Evolutionary conservation across 805 yeast species (phyloP), one percentile per base, ranked within the genome.

Genomic region (Zygosaccharomyces gambellarensis): DNA sequence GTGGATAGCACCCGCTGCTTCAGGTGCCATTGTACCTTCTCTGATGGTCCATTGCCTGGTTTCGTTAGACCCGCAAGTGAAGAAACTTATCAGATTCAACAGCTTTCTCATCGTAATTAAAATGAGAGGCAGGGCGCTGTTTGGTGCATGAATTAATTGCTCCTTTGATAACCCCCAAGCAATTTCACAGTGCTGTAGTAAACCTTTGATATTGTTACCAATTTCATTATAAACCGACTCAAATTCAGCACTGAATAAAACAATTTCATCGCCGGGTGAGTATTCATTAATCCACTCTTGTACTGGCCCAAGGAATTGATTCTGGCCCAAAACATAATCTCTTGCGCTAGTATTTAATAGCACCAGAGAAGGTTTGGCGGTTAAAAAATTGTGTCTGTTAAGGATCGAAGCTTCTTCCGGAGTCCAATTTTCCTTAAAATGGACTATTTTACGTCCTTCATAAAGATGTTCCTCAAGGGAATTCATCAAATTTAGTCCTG

Each of bases 1-100:
- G 65, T 90, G 97, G 51, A 90, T 90, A 30, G 85, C 83, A 21
- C 90, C 95, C 0, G 97, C 97, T 2, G 95, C 96, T 54, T 87
- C 87, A 34, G 92, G 90, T 1, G 95, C 96, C 32, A 80, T 78
- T 14, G 85, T 78, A 28, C 89, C 87, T 45, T 75, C 74, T 63
- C 90, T 77, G 47, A 90, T 75, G 14, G 90, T 85, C 97, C 97
- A 90, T 66, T 90, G 95, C 61, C 92, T 74, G 8, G 86, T 90
- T 68, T 90, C 96, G 45, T 76, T 74, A 23, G 83, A 82, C 27
- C 97, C 97, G 63, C 95, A 87, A 0, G 97, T 90, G 71, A 85
- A 90, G 67, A 80, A 90, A 36, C 95, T 85, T 21, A 88, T 86
- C 63, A 90, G 73, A 46, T 82, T 80, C 50, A 90, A 73, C 50